These are phyloP conservation scores for Chrysanthemum seticuspe DNA, from an alignment of 129 eudicot genomes.

Conservation along the genomic window DNA sequence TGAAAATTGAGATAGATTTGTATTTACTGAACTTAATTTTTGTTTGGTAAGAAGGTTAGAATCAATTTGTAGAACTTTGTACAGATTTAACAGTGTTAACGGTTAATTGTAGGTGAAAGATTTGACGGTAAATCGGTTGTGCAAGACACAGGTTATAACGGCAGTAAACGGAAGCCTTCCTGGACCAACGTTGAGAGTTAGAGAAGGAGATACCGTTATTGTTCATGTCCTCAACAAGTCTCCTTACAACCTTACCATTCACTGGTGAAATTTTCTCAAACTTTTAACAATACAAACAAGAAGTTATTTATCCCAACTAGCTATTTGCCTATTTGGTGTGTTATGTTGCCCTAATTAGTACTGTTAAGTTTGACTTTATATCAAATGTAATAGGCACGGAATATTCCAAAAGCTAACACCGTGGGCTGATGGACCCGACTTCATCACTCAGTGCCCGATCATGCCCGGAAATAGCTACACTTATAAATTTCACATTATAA, in stretches of 20 bases:
- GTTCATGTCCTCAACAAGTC: conserved; percentile 67
- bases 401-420: conserved; percentile 52
- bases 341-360: too few relatives aligned
- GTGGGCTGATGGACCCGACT: conserved; percentile 80
- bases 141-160: conserved; percentile 48
- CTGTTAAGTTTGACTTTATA: neutral
- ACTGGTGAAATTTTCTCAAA: conserved; percentile 45
- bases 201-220: conserved; percentile 65
- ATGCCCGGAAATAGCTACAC: conserved; percentile 68
- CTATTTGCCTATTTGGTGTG: too few relatives aligned
- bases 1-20: too few relatives aligned
- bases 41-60: neutral
- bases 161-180: conserved; percentile 74
- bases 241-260: conserved; percentile 71
- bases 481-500: conserved; percentile 48
- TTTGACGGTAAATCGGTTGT: conserved; percentile 45
- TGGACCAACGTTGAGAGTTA: conserved; percentile 56
- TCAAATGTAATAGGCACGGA: conserved; percentile 60
- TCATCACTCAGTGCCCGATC: conserved; percentile 67
- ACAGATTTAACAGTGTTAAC: neutral
- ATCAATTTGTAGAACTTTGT: neutral
- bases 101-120: conserved; percentile 46
- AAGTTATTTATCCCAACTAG: too few relatives aligned
- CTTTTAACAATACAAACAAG: too few relatives aligned
- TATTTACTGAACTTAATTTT: too few relatives aligned